phyloP scores from a whole-genome alignment of 805 yeast species.

The Candida methanosorbosa region DNA sequence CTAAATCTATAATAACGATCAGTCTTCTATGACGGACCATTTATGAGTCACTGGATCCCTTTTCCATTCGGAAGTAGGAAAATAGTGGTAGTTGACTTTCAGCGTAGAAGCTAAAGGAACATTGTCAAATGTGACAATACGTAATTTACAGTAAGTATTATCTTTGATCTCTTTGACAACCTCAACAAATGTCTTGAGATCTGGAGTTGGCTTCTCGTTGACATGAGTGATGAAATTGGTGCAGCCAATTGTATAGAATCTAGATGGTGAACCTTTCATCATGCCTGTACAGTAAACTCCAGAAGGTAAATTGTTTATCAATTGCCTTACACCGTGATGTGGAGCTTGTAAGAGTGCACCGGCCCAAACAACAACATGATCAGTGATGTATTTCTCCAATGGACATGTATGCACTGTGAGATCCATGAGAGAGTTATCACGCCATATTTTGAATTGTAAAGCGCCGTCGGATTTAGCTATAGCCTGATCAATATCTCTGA shows the following conservation, averaged over 20 bases:
- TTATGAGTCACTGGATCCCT: constrained; percentile 36
- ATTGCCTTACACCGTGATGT: constrained; percentile 88
- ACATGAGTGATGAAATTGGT: constrained; percentile 87
- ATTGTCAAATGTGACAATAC: constrained; percentile 78
- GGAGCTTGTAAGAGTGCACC: constrained; percentile 81
- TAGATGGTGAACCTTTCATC: constrained; percentile 78
- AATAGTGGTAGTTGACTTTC: constrained; percentile 84
- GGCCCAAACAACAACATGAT: constrained; percentile 69
- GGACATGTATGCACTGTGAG: constrained; percentile 57
- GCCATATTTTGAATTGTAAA: constrained; percentile 54
- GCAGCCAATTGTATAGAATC: constrained; percentile 68
- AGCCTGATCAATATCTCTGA: constrained; percentile 51
- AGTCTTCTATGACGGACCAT: constrained; percentile 45
- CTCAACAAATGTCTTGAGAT: constrained; percentile 55
- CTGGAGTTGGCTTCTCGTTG: constrained; percentile 66
- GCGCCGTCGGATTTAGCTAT: constrained; percentile 30
- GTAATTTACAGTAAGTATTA: constrained; percentile 69
- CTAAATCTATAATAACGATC: constrained; percentile 3
- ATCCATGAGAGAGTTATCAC: constrained; percentile 58
- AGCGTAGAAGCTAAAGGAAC: constrained; percentile 80
- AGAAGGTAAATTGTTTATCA: constrained; percentile 68
- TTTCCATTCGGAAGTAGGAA: constrained; percentile 60
- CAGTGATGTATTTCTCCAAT: constrained; percentile 49
- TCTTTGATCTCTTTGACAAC: constrained; percentile 69
- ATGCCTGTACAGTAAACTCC: constrained; percentile 75